Evolutionary conservation across 768 basidiomycete species (phyloP), one percentile per base, ranked within the genome.

Genomic region (Macrocybe gigantea): DNA sequence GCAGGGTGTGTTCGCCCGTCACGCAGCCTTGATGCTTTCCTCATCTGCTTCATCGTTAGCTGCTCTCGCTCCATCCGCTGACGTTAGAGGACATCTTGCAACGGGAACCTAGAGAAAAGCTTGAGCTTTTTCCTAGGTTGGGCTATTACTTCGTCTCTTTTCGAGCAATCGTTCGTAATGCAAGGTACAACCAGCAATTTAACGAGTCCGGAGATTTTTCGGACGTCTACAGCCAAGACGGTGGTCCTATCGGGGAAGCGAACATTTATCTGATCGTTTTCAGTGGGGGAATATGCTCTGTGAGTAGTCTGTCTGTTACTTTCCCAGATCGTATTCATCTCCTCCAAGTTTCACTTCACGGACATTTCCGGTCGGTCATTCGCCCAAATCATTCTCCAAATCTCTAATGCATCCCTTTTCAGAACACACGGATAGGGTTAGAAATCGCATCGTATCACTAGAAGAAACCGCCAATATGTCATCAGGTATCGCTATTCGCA

Each of bases 111-210:
- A 77, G 92, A 35, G 94, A 96, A 65, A 97, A 97, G 65, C 66
- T 95, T 12, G 93, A 96, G 59, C 68, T 83, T 13, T 95, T 94
- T 60, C 80, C 87, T 0, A 82, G 78, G 54, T 76, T 97, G 10
- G 94, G 93, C 1, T 97, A 97, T 65, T 92, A 94, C 61, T 92
- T 97, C 57, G 71, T 95, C 47, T 86, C 86, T 13, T 91, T 94
- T 56, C 79, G 88, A 40, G 85, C 92, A 1, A 78, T 93, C 44
- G 22, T 22, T 22, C 22, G 22, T 22, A 22, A 22, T 22, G 22
- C 4, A 1, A 22, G 22, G 22, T 22, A 22, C 22, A 22, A 22
- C 22, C 22, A 22, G 4, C 22, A 22, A 22, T 22, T 22, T 4
- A 22, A 22, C 22, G 22, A 22, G 22, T 22, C 22, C 22, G 22